Evolutionary conservation across 257 asterid species (phyloP).

Genomic region (Nicotiana undulata): DNA sequence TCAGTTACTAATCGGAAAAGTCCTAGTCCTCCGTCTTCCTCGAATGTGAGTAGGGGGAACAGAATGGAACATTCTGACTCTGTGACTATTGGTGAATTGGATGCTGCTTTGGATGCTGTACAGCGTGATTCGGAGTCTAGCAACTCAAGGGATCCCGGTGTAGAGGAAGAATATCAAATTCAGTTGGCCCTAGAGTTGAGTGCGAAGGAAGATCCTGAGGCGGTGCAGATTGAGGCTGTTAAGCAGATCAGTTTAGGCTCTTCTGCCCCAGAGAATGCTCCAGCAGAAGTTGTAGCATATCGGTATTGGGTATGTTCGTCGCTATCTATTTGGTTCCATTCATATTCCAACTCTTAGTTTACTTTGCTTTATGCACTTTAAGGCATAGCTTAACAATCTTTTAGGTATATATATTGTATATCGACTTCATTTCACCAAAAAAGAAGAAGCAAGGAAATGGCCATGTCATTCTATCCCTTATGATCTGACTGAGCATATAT

Average conservation of each 20-base stretch:
- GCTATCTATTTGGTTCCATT: not conserved
- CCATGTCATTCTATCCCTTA: not conserved
- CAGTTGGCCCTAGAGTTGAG: slow-evolving; percentile 89
- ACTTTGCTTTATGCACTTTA: not conserved
- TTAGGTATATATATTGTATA: not conserved
- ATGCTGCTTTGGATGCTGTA: slow-evolving; percentile 57
- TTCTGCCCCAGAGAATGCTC: slow-evolving; percentile 58
- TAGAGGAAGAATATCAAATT: slow-evolving; percentile 92
- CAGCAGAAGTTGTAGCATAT: slow-evolving; percentile 81
- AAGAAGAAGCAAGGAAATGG: not conserved
- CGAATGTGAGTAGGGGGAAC: slow-evolving; percentile 44
- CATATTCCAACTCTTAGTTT: not conserved
- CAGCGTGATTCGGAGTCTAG: slow-evolving; percentile 53
- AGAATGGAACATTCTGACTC: slow-evolving; percentile 69
- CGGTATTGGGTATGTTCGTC: slow-evolving; percentile 74
- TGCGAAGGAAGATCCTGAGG: slow-evolving; percentile 98
- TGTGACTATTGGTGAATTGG: slow-evolving; percentile 55
- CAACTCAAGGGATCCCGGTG: slow-evolving; percentile 69
- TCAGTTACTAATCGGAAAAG: slow-evolving; percentile 62
- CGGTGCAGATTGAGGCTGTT: slow-evolving; percentile 97
- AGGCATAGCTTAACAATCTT: not conserved
- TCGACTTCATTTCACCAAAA: not conserved
- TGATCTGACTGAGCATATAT: not conserved
- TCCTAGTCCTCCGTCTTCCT: slow-evolving; percentile 71
- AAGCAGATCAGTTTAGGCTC: slow-evolving; percentile 95